Evolutionary conservation across 306 rosid species (phyloP).

Genomic region (Calophaca sinica): DNA sequence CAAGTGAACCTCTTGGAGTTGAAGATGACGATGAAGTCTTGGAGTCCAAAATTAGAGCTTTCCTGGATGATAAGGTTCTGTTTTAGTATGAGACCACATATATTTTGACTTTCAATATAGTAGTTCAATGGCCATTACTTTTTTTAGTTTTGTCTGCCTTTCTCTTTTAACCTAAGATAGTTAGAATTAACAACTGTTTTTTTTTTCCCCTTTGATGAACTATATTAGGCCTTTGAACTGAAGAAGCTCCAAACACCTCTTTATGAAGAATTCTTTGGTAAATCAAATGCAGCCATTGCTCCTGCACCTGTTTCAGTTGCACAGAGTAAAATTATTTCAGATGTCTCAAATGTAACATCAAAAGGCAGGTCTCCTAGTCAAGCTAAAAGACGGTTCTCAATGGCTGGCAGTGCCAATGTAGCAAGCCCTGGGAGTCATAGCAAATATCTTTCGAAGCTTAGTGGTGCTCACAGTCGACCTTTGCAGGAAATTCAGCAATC

Average conservation of each 20-base stretch:
- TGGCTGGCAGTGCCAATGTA: slow-evolving; percentile 50
- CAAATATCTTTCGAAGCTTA: slow-evolving; percentile 53
- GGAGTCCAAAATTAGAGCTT: slow-evolving; percentile 84
- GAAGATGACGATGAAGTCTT: slow-evolving; percentile 95
- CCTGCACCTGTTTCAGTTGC: slow-evolving; percentile 51
- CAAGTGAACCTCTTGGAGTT: slow-evolving; percentile 61
- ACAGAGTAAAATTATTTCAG: slow-evolving; percentile 55
- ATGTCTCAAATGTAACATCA: slow-evolving; percentile 58
- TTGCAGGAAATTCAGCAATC: slow-evolving; percentile 85
- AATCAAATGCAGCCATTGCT: slow-evolving; percentile 62
- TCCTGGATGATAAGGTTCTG: slow-evolving; percentile 83
- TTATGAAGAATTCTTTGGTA: slow-evolving; percentile 76
- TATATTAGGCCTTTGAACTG: slow-evolving; percentile 75
- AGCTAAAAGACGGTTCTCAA: slow-evolving; percentile 68
- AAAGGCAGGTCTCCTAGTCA: slow-evolving; percentile 69
- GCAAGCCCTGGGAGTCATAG: slow-evolving; percentile 58
- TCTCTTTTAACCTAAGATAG: slow-evolving; percentile 24
- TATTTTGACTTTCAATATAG: slow-evolving; percentile 33
- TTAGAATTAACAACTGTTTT: slow-evolving; percentile 20
- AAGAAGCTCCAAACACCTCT: slow-evolving; percentile 89
- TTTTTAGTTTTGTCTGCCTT: slow-evolving; percentile 25
- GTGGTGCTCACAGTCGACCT: slow-evolving; percentile 57
- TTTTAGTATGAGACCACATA: slow-evolving; percentile 33
- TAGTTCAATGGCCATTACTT: slow-evolving; percentile 24
- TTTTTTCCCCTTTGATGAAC: slow-evolving; percentile 45